A percentile compares a stretch with the other conserved stretches of the same genome.
These are phyloP conservation scores for Microcos paniculata DNA, from an alignment of 345 rosid species.

Conservation along the genomic window DNA sequence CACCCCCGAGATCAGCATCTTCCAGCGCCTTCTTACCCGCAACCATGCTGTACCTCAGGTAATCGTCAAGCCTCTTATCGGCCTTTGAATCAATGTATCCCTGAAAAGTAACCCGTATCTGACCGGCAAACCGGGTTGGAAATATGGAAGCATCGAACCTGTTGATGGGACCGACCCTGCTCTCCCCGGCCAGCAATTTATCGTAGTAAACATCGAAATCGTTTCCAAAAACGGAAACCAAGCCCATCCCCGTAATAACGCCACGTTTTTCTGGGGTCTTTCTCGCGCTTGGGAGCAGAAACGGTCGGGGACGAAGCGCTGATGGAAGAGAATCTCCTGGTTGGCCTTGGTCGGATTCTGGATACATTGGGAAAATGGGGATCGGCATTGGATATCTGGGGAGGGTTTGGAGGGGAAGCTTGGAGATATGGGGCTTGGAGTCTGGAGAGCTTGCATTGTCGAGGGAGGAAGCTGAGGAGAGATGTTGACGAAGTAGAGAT, in stretches of 20 bases:
- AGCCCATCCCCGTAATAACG: slow-evolving; percentile 90
- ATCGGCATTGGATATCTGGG: slow-evolving; percentile 26
- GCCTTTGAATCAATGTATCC: slow-evolving; percentile 93
- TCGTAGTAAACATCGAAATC: slow-evolving; percentile 82
- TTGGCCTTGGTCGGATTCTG: slow-evolving; percentile 4
- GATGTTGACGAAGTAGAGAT: slow-evolving; percentile 29
- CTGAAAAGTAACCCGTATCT: slow-evolving; percentile 73
- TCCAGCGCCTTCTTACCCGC: slow-evolving; percentile 94
- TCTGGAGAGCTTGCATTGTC: slow-evolving; percentile 71
- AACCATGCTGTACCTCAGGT: slow-evolving; percentile 91
- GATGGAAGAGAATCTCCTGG: slow-evolving; percentile 40
- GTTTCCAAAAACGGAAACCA: slow-evolving; percentile 89
- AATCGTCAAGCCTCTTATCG: slow-evolving; percentile 88
- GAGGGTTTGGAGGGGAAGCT: slow-evolving; percentile 49
- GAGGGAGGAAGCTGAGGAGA: slow-evolving; percentile 7
- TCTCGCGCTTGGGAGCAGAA: slow-evolving; percentile 85
- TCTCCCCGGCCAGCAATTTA: slow-evolving; percentile 78
- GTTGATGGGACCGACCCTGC: slow-evolving; percentile 82
- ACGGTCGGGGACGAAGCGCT: slow-evolving; percentile 46
- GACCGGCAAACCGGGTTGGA: slow-evolving; percentile 94
- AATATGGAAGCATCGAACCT: slow-evolving; percentile 90
- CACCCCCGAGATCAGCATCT: slow-evolving; percentile 83
- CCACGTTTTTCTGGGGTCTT: slow-evolving; percentile 93
- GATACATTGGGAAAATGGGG: slow-evolving; percentile 27
- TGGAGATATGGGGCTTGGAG: slow-evolving; percentile 62